phyloP scores from a whole-genome alignment of 2,329 filamentous ascomycete genomes.

The Phoma sp. region DNA sequence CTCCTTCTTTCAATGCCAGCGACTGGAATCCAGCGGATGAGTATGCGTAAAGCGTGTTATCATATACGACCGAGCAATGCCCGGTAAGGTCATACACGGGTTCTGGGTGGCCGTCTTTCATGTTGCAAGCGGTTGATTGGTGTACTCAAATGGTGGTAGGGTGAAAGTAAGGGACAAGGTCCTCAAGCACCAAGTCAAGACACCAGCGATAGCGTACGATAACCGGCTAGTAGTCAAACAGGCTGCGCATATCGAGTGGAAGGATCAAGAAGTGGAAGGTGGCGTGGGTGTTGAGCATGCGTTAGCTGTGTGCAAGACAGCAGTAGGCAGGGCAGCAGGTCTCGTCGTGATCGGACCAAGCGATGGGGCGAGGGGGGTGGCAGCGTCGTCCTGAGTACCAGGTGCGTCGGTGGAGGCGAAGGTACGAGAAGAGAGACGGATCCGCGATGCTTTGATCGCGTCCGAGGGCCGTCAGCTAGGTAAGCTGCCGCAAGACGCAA shows the following conservation, averaged over 20 bases:
- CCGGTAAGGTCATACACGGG: constrained; percentile 74
- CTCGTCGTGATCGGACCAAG: not conserved
- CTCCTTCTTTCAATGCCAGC: constrained; percentile 71
- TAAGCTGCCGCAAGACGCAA: constrained; percentile 21
- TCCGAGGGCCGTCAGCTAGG: constrained; percentile 11
- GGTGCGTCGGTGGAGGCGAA: constrained; percentile 4
- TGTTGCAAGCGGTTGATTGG: constrained; percentile 48
- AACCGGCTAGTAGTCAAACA: constrained; percentile 29
- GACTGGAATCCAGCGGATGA: constrained; percentile 78
- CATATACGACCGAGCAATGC: constrained; percentile 81
- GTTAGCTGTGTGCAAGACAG: constrained; percentile 8
- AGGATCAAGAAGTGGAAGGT: constrained; percentile 2
- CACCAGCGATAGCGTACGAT: constrained; percentile 27
- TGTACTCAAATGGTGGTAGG: constrained; percentile 16
- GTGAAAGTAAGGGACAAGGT: constrained; percentile 25
- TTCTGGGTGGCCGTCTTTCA: constrained; percentile 69
- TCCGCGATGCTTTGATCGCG: constrained; percentile 13
- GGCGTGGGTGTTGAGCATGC: constrained; percentile 5
- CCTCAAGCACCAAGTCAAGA: constrained; percentile 26
- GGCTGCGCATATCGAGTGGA: constrained; percentile 41
- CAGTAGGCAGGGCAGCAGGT: constrained; percentile 2
- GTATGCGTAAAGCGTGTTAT: constrained; percentile 86
- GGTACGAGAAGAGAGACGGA: constrained; percentile 8
- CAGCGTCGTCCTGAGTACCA: constrained; percentile 3
- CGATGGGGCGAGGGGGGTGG: constrained; percentile 4